These are phyloP conservation scores for Exophiala calicioides DNA, from an alignment of 2,329 filamentous ascomycete species.

Conservation along the genomic window DNA sequence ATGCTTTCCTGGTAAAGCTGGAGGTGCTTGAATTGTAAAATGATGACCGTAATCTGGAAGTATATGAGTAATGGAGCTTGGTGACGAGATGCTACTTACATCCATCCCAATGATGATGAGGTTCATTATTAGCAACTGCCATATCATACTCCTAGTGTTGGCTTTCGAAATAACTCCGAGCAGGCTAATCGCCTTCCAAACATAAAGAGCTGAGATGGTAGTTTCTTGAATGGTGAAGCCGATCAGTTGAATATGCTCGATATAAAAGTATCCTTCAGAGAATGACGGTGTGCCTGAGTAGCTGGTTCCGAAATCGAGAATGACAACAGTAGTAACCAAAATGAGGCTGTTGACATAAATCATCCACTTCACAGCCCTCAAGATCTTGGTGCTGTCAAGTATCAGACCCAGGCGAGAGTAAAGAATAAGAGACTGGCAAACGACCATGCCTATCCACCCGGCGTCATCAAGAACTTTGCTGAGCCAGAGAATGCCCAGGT, in stretches of 20 bases:
- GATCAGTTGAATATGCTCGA: conserved; percentile 59
- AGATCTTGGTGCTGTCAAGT: conserved; percentile 34
- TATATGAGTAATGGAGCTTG: conserved; percentile 3
- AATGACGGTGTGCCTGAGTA: conserved; percentile 28
- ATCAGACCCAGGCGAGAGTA: conserved; percentile 53
- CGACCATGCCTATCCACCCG: conserved; percentile 51
- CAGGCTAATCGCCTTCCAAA: conserved; percentile 55
- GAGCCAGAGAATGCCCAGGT: conserved; percentile 36
- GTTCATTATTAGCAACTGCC: conserved; percentile 52
- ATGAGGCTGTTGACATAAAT: conserved; percentile 47
- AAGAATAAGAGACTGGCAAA: conserved; percentile 51
- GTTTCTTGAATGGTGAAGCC: conserved; percentile 59
- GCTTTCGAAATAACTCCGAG: conserved; percentile 48
- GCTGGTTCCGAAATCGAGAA: conserved; percentile 47
- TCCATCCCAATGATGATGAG: conserved; percentile 50
- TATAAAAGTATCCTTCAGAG: conserved; percentile 43
- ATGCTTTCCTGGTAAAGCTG: conserved; percentile 51
- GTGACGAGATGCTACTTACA: conserved; percentile 16
- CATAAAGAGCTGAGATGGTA: conserved; percentile 55
- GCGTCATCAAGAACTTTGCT: conserved; percentile 44
- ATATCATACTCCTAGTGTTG: conserved; percentile 48
- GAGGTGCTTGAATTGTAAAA: conserved; percentile 44
- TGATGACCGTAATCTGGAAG: conserved; percentile 40
- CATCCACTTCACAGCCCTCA: conserved; percentile 48
- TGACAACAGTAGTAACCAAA: conserved; percentile 46